A percentile compares a stretch with the other conserved stretches of the same genome.
phyloP scores from a whole-genome alignment of 169 alveolate genomes.

The Cyclospora cayetanensis region DNA sequence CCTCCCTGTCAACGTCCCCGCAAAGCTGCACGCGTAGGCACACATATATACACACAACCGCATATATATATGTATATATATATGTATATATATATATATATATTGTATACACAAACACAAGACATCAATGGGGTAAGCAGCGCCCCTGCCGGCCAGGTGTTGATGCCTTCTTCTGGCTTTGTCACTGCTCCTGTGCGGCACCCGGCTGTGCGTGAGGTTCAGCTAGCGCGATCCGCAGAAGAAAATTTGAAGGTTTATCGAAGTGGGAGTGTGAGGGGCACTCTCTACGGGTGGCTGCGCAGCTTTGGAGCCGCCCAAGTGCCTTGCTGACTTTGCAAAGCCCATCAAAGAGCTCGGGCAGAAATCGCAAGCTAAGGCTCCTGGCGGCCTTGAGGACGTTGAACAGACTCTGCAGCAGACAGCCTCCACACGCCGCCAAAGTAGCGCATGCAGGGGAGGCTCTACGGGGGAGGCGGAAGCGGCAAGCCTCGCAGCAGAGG shows the following conservation, averaged over 20 bases:
- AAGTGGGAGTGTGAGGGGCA: neutral
- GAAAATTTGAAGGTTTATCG: neutral
- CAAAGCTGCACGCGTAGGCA: slow-evolving; percentile 68
- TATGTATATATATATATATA: too few species aligned
- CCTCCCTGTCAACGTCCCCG: slow-evolving; percentile 75
- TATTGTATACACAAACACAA: too few species aligned
- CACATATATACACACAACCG: too few species aligned
- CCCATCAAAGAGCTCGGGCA: slow-evolving; percentile 69
- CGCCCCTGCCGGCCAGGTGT: too few species aligned
- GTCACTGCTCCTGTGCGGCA: too few species aligned
- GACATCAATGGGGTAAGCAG: too few species aligned
- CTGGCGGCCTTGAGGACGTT: slow-evolving; percentile 71
- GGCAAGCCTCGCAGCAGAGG: too few species aligned
- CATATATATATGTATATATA: neutral
- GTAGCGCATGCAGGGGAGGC: too few species aligned
- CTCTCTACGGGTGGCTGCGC: neutral
- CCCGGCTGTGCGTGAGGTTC: too few species aligned
- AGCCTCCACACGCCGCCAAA: neutral
- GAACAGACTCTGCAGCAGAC: slow-evolving; percentile 59
- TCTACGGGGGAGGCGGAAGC: too few species aligned
- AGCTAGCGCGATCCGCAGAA: neutral
- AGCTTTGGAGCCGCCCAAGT: neutral
- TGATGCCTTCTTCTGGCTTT: too few species aligned
- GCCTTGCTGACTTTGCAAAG: slow-evolving; percentile 68
- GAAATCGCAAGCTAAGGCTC: slow-evolving; percentile 2